Conservation (phyloP, 257 asterid species). For the Fraxinus quadrangulata region DNA sequence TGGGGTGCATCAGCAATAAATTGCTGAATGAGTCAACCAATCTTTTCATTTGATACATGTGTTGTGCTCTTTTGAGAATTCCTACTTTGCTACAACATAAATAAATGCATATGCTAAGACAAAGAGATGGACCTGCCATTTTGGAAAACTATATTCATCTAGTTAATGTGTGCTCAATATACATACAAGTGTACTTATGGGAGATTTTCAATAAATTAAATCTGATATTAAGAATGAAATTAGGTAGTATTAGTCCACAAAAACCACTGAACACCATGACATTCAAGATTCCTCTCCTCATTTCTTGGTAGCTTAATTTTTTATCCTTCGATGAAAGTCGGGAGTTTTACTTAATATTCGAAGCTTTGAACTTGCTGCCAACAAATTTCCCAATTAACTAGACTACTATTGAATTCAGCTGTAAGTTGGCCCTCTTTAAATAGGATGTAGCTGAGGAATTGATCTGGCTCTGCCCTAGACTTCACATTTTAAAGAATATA, state of each 20-base stretch:
- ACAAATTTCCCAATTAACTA: neutral
- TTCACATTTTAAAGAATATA: neutral
- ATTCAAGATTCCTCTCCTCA: neutral
- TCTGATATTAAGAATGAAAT: neutral
- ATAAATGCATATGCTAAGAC: neutral
- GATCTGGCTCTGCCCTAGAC: constrained; percentile 14
- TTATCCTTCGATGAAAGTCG: neutral
- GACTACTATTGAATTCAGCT: constrained; percentile 4
- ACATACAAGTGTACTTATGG: neutral
- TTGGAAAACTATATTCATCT: neutral
- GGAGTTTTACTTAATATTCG: neutral
- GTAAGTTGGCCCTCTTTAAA: constrained; percentile 21
- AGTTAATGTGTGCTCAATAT: neutral
- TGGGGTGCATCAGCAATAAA: neutral
- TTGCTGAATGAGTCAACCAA: neutral
- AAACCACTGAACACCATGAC: neutral
- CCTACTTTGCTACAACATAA: neutral
- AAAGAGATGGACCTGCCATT: neutral
- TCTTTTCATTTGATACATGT: neutral
- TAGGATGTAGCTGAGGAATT: constrained; percentile 15
- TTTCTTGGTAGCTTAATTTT: neutral
- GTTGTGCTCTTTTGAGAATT: neutral
- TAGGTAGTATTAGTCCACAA: neutral
- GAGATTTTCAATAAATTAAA: neutral
- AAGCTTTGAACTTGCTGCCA: neutral